These are phyloP conservation scores for Hypoxylon sp. DNA, from an alignment of 2,329 filamentous ascomycete genomes.

Conservation along the genomic window DNA sequence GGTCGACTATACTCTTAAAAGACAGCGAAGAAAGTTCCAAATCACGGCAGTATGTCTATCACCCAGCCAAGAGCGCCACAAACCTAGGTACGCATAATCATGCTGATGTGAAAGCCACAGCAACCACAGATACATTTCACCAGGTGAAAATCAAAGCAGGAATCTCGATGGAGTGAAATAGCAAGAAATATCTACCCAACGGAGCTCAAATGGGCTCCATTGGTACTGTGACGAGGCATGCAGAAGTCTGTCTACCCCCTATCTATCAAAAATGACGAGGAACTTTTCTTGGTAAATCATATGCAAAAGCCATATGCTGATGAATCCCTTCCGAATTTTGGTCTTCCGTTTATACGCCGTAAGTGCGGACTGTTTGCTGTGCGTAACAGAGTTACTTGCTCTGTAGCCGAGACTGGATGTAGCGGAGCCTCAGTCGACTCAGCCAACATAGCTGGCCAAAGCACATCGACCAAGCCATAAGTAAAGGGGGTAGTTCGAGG, in stretches of 20 bases:
- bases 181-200: not conserved
- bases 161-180: not conserved
- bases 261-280: slow-evolving; percentile 2
- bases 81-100: not conserved
- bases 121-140: not conserved
- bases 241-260: slow-evolving; percentile 12
- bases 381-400: not conserved
- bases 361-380: slow-evolving; percentile 13
- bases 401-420: not conserved
- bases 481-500: not conserved
- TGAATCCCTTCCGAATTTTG: slow-evolving; percentile 16
- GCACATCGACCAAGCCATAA: not conserved
- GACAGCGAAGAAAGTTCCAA: not conserved
- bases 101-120: not conserved
- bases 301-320: slow-evolving; percentile 24
- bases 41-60: not conserved
- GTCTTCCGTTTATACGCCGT: slow-evolving; percentile 25
- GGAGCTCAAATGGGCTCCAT: not conserved
- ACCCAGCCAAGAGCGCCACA: not conserved
- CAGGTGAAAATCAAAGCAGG: not conserved
- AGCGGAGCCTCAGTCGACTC: too few species aligned
- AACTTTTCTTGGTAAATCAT: slow-evolving; percentile 17
- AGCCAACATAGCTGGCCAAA: not conserved
- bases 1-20: not conserved
- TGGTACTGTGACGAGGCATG: slow-evolving; percentile 8